phyloP scores from a whole-genome alignment of 306 rosid genomes.

The Argentina anserina region DNA sequence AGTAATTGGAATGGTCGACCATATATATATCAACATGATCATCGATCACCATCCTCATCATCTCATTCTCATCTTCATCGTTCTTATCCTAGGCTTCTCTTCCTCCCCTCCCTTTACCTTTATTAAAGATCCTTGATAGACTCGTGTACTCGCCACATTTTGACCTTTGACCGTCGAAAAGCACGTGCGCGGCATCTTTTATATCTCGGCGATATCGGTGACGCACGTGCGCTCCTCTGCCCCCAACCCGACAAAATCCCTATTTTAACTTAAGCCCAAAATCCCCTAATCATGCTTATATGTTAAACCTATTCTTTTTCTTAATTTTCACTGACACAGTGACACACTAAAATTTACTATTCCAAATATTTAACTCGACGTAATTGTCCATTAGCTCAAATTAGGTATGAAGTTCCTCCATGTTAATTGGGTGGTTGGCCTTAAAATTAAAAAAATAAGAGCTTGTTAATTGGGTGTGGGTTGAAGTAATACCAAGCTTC shows the following conservation, averaged over 20 bases:
- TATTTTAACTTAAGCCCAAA: conserved; percentile 40
- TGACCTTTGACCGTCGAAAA: conserved; percentile 67
- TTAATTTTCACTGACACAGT: neutral
- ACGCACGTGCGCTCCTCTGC: conserved; percentile 71
- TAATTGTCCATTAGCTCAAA: neutral
- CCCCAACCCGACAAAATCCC: conserved; percentile 32
- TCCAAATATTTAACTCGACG: neutral
- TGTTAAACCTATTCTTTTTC: conserved; percentile 26
- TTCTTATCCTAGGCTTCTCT: conserved; percentile 37
- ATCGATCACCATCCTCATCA: conserved; percentile 35
- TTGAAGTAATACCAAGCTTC: neutral
- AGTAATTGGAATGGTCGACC: neutral
- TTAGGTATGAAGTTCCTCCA: conserved; percentile 8
- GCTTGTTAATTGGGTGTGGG: conserved; percentile 12
- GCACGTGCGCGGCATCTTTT: conserved; percentile 70
- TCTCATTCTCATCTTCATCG: neutral
- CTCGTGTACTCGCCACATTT: conserved; percentile 39
- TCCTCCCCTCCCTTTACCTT: neutral
- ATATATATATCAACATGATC: neutral
- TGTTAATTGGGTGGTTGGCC: conserved; percentile 20
- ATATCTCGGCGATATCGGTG: conserved; percentile 62
- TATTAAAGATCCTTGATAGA: conserved; percentile 20
- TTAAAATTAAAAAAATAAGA: neutral
- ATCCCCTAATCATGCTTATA: conserved; percentile 58
- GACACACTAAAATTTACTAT: neutral